Conservation (phyloP, 208 protist genomes). For the Trypanosomatidae sp. region DNA sequence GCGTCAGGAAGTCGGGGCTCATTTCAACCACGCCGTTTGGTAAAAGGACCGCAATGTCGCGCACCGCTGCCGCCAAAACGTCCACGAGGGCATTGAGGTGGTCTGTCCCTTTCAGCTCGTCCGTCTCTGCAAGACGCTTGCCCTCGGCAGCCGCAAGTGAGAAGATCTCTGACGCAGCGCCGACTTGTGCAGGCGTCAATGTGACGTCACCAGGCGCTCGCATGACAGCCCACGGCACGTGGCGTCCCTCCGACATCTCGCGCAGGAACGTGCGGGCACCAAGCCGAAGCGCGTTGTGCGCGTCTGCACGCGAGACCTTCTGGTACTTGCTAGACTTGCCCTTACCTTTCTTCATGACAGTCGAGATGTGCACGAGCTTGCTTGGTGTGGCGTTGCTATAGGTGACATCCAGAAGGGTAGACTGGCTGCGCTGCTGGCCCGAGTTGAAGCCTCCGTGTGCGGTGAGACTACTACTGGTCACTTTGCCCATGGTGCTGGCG, state of each 20-base stretch:
- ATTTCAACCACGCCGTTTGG: conserved; percentile 86
- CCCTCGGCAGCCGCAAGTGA: conserved; percentile 50
- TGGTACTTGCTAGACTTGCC: conserved; percentile 38
- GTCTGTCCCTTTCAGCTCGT: conserved; percentile 34
- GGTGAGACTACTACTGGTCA: conserved; percentile 74
- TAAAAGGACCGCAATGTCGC: conserved; percentile 65
- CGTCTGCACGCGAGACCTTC: conserved; percentile 52
- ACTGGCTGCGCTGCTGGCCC: conserved; percentile 70
- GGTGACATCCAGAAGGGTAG: conserved; percentile 71
- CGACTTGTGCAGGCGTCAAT: conserved; percentile 55
- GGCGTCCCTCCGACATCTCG: conserved; percentile 69
- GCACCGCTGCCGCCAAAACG: conserved; percentile 44
- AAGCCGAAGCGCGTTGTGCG: conserved; percentile 65
- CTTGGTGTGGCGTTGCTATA: conserved; percentile 87
- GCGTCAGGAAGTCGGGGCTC: conserved; percentile 65
- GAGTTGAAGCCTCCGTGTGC: conserved; percentile 78
- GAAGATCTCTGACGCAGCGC: conserved; percentile 55
- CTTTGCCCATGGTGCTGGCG: conserved; percentile 76
- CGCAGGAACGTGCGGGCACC: conserved; percentile 83
- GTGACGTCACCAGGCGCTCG: conserved; percentile 42
- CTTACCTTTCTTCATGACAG: conserved; percentile 37
- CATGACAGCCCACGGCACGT: conserved; percentile 89
- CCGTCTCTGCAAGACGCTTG: conserved; percentile 33
- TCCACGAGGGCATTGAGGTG: conserved; percentile 60
- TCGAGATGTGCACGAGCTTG: conserved; percentile 81